phyloP scores from a whole-genome alignment of 1,284 basidiomycete genomes.

The Tremellales sp. region DNA sequence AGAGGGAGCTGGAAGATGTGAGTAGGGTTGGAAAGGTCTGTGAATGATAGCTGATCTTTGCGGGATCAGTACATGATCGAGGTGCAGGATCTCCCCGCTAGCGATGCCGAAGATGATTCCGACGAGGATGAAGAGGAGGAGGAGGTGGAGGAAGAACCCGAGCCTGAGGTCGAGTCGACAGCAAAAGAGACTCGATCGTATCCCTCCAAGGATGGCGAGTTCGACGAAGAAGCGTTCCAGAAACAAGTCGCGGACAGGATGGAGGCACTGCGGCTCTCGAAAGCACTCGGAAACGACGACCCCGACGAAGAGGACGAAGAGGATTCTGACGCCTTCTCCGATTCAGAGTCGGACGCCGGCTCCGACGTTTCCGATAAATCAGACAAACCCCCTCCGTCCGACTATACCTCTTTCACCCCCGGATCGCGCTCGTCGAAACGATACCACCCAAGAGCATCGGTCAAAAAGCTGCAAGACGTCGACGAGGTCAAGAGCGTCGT shows the following conservation, averaged over 20 bases:
- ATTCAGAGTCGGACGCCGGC: constrained; percentile 21
- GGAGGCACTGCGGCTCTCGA: constrained; percentile 36
- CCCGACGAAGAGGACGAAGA: constrained; percentile 17
- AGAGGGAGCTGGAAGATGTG: constrained; percentile 78
- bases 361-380: too few relatives aligned
- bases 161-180: constrained; percentile 42
- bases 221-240: constrained; percentile 30
- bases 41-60: constrained; percentile 44
- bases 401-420: constrained; percentile 40
- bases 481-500: constrained; percentile 56
- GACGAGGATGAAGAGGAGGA: constrained; percentile 41
- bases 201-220: constrained; percentile 7
- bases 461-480: constrained; percentile 25
- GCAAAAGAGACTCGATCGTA: constrained; percentile 34
- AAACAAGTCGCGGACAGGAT: constrained; percentile 27
- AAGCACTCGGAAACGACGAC: constrained; percentile 39
- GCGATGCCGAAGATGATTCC: constrained; percentile 34
- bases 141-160: constrained; percentile 44
- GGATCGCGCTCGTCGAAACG: constrained; percentile 9
- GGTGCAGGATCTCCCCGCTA: constrained; percentile 41
- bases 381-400: constrained; percentile 29
- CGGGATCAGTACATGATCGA: constrained; percentile 63
- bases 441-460: constrained; percentile 6
- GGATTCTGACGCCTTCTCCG: constrained; percentile 16
- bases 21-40: constrained; percentile 28